These are phyloP conservation scores for Panaeolus cyanescens DNA, from an alignment of 768 basidiomycete species.

Conservation along the genomic window DNA sequence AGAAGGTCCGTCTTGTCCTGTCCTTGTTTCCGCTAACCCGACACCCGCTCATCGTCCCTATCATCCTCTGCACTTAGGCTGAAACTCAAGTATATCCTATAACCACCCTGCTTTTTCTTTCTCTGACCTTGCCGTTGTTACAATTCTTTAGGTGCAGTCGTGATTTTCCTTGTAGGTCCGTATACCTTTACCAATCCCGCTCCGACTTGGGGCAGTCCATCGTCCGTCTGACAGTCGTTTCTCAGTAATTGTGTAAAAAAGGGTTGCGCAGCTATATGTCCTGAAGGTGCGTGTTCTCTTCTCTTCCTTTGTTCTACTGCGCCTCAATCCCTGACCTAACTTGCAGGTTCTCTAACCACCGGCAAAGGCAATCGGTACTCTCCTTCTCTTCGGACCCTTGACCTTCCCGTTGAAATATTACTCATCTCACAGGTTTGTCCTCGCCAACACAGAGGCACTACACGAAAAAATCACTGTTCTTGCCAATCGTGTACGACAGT, in stretches of 20 bases:
- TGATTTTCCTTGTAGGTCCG: slow-evolving; percentile 66
- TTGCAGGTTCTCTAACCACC: slow-evolving; percentile 64
- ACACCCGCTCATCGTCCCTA: slow-evolving; percentile 13
- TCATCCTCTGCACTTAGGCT: slow-evolving; percentile 40
- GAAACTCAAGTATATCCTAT: slow-evolving; percentile 59
- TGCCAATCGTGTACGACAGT: slow-evolving; percentile 60
- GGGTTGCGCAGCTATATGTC: slow-evolving; percentile 64
- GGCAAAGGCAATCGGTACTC: slow-evolving; percentile 71
- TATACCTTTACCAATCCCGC: slow-evolving; percentile 8
- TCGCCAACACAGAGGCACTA: slow-evolving; percentile 69
- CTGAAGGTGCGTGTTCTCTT: slow-evolving; percentile 45
- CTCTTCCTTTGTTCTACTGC: slow-evolving; percentile 13
- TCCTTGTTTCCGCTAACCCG: slow-evolving; percentile 13
- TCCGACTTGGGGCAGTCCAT: slow-evolving; percentile 2
- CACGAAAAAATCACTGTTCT: slow-evolving; percentile 69
- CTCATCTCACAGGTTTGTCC: slow-evolving; percentile 58
- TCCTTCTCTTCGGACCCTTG: background rate
- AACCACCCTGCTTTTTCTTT: slow-evolving; percentile 3
- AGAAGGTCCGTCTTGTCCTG: slow-evolving; percentile 51
- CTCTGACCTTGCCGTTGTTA: slow-evolving; percentile 10
- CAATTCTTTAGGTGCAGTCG: slow-evolving; percentile 52
- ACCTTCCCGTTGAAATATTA: slow-evolving; percentile 1
- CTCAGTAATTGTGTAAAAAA: slow-evolving; percentile 59
- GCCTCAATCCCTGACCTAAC: slow-evolving; percentile 9
- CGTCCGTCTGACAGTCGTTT: slow-evolving; percentile 15